phyloP scores from a whole-genome alignment of 2,329 filamentous ascomycete genomes.

The Sporothrix inflata region DNA sequence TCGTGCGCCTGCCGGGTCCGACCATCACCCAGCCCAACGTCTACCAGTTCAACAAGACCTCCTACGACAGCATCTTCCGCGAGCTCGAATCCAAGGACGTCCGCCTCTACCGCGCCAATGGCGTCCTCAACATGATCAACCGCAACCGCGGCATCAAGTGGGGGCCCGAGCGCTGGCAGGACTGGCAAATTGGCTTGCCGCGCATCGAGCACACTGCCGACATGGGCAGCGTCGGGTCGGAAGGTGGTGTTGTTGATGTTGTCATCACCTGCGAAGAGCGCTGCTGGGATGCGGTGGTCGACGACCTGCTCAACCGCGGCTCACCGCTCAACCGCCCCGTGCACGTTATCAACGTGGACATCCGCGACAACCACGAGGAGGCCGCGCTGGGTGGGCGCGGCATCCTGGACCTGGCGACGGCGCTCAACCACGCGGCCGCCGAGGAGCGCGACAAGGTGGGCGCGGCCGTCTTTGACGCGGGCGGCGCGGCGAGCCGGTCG shows the following conservation, averaged over 20 bases:
- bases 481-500: slow-evolving; percentile 65
- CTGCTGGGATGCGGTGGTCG: slow-evolving; percentile 97
- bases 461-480: slow-evolving; percentile 68
- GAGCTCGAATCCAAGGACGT: slow-evolving; percentile 86
- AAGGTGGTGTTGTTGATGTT: slow-evolving; percentile 87
- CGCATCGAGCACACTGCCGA: slow-evolving; percentile 75
- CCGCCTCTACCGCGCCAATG: slow-evolving; percentile 86
- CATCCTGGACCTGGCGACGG: slow-evolving; percentile 87
- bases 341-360: slow-evolving; percentile 98
- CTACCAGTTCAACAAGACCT: slow-evolving; percentile 96
- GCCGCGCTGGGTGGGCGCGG: slow-evolving; percentile 86
- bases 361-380: slow-evolving; percentile 97
- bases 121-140: slow-evolving; percentile 92
- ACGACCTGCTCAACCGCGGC: slow-evolving; percentile 86
- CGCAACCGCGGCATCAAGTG: slow-evolving; percentile 91
- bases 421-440: slow-evolving; percentile 76
- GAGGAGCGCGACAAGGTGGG: slow-evolving; percentile 74
- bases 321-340: slow-evolving; percentile 88
- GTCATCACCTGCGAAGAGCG: slow-evolving; percentile 97
- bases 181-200: slow-evolving; percentile 89
- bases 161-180: slow-evolving; percentile 96
- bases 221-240: slow-evolving; percentile 77
- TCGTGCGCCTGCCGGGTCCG: slow-evolving; percentile 90
- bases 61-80: slow-evolving; percentile 91
- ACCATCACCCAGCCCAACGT: slow-evolving; percentile 93